phyloP scores from a whole-genome alignment of 2,329 filamentous ascomycete genomes.

The Neonectria magnoliae region DNA sequence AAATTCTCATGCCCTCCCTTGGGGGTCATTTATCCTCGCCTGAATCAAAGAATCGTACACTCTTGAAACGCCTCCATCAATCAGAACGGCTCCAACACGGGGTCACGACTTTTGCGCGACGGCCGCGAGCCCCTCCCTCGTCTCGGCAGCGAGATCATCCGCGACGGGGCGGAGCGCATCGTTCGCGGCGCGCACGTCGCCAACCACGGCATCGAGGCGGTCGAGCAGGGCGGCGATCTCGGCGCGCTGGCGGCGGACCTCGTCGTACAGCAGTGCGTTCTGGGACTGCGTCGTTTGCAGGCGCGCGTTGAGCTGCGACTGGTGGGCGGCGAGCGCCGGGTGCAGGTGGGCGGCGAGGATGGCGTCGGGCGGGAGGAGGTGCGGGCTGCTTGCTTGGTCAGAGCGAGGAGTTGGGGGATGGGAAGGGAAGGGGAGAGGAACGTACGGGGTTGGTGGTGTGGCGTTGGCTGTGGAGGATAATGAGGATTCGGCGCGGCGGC shows the following conservation, averaged over 20 bases:
- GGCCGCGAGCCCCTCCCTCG: slow-evolving; percentile 47
- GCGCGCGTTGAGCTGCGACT: slow-evolving; percentile 65
- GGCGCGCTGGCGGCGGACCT: slow-evolving; percentile 62
- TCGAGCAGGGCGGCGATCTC: slow-evolving; percentile 64
- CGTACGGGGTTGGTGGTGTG: slow-evolving; percentile 58
- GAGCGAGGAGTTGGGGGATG: neutral
- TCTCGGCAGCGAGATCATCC: slow-evolving; percentile 61
- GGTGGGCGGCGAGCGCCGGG: slow-evolving; percentile 63
- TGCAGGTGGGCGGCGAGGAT: slow-evolving; percentile 66
- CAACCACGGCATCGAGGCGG: slow-evolving; percentile 61
- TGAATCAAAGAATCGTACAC: neutral
- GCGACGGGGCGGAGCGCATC: slow-evolving; percentile 58
- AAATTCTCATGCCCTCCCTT: neutral
- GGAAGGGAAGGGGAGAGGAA: slow-evolving; percentile 20
- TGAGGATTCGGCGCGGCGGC: slow-evolving; percentile 35
- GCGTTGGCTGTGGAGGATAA: slow-evolving; percentile 31
- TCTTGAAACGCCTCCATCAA: neutral
- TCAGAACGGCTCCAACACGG: neutral
- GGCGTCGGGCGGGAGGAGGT: slow-evolving; percentile 63
- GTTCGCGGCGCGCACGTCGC: slow-evolving; percentile 65
- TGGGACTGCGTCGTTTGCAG: slow-evolving; percentile 66
- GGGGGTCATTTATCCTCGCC: neutral
- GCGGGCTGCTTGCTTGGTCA: slow-evolving; percentile 53
- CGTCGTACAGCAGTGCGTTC: slow-evolving; percentile 64
- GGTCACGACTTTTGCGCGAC: slow-evolving; percentile 19